phyloP scores from a whole-genome alignment of 495 filamentous ascomycete species.

The Penicillium maclennaniae region DNA sequence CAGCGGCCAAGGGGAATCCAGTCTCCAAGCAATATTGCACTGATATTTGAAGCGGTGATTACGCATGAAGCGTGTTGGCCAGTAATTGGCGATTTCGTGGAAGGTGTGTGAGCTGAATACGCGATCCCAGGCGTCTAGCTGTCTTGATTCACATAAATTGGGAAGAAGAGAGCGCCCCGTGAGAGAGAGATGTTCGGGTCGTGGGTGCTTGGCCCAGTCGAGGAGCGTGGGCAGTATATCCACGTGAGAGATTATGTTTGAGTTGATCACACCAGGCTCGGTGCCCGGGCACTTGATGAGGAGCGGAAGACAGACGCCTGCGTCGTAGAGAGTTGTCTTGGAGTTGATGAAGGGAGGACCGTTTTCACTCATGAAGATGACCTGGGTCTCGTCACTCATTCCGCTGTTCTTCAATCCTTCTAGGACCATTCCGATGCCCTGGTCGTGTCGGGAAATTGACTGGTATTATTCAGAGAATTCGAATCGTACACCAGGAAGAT shows the following conservation, averaged over 20 bases:
- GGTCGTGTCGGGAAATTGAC: conserved; percentile 37
- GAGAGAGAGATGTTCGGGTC: conserved; percentile 3
- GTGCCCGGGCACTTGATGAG: conserved; percentile 32
- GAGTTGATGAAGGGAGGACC: conserved; percentile 48
- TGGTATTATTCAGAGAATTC: conserved; percentile 45
- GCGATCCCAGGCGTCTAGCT: conserved; percentile 20
- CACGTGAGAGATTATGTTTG: conserved; percentile 45
- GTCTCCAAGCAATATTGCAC: conserved; percentile 41
- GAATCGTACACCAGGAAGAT: conserved; percentile 32
- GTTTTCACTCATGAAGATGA: conserved; percentile 46
- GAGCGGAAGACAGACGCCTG: conserved; percentile 41
- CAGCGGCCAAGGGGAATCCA: conserved; percentile 45
- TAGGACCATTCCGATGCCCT: conserved; percentile 38
- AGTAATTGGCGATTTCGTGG: conserved; percentile 48
- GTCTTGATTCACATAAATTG: conserved; percentile 18
- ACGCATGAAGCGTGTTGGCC: conserved; percentile 43
- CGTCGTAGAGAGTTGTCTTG: conserved; percentile 47
- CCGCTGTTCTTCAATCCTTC: conserved; percentile 28
- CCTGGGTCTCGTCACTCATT: conserved; percentile 32
- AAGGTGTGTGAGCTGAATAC: conserved; percentile 49
- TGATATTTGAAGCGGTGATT: conserved; percentile 43
- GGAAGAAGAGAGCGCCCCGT: conserved; percentile 38
- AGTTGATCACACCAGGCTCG: conserved; percentile 24
- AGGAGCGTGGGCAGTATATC: conserved; percentile 44
- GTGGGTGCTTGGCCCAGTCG: conserved; percentile 30